Conservation (phyloP, 2,329 filamentous ascomycete genomes). For the Rasamsonia emersonii region DNA sequence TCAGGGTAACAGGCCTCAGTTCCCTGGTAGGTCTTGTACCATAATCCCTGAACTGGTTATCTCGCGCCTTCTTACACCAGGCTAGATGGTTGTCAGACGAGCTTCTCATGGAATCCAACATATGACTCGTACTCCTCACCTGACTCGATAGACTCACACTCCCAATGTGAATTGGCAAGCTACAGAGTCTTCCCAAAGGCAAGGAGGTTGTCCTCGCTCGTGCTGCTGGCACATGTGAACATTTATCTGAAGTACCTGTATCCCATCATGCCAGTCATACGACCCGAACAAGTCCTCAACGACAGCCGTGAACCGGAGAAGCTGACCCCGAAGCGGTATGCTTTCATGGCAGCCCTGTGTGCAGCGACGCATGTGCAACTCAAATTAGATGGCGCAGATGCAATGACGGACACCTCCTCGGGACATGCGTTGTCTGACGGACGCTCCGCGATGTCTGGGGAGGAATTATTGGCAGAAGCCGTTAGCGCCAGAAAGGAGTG, state of each 20-base stretch:
- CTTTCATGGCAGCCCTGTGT: conserved; percentile 33
- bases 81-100: conserved; percentile 14
- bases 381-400: conserved; percentile 26
- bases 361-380: conserved; percentile 39
- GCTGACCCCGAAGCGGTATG: conserved; percentile 31
- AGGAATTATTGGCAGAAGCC: conserved; percentile 58
- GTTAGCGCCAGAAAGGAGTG: conserved; percentile 36
- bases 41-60: no score
- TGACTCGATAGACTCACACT: conserved; percentile 24
- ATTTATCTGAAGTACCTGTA: conserved; percentile 35
- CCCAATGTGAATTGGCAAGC: conserved; percentile 19
- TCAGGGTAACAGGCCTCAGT: no score
- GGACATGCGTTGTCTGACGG: conserved; percentile 44
- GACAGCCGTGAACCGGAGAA: conserved; percentile 46
- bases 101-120: conserved; percentile 20
- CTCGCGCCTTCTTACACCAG: no score
- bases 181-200: conserved; percentile 11
- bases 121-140: conserved; percentile 27
- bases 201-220: conserved; percentile 22
- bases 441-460: conserved; percentile 54
- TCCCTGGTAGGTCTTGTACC: no score
- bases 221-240: conserved; percentile 31
- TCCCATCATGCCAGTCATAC: conserved; percentile 37
- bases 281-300: conserved; percentile 24
- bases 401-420: conserved; percentile 15